phyloP scores from a whole-genome alignment of 192 early-diverging fungal genomes.

The Allomyces arbusculus region DNA sequence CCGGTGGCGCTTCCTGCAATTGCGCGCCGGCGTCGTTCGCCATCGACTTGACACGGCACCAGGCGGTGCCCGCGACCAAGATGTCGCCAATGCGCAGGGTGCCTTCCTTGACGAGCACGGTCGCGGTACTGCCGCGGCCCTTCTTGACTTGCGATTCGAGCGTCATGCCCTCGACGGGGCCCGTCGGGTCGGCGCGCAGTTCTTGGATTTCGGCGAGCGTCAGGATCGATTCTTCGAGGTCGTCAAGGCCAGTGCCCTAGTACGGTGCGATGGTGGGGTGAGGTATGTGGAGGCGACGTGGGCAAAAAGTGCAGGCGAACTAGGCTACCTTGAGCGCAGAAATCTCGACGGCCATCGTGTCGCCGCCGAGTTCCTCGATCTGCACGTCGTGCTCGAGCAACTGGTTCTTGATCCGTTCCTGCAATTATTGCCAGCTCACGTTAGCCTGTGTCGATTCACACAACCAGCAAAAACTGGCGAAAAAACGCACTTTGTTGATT shows the following conservation, averaged over 20 bases:
- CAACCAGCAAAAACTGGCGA: not conserved
- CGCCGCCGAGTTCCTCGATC: conserved; percentile 82
- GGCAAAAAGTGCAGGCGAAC: not conserved
- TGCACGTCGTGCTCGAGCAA: conserved; percentile 60
- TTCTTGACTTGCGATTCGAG: conserved; percentile 77
- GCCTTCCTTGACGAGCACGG: conserved; percentile 76
- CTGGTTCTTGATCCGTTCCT: conserved; percentile 23
- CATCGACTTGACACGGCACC: conserved; percentile 73
- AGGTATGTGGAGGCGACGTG: not conserved
- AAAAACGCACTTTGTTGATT: conserved; percentile 9
- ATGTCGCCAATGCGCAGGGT: conserved; percentile 53
- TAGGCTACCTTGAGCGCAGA: conserved; percentile 52
- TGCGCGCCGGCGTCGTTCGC: conserved; percentile 52
- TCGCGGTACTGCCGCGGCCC: conserved; percentile 67
- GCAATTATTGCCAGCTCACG: not conserved
- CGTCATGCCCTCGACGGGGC: conserved; percentile 59
- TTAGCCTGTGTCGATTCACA: too few relatives aligned
- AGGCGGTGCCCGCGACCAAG: conserved; percentile 66
- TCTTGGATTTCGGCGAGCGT: conserved; percentile 74
- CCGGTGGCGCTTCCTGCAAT: conserved; percentile 59
- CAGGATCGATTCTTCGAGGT: conserved; percentile 72
- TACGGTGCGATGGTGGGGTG: not conserved
- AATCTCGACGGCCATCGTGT: conserved; percentile 72
- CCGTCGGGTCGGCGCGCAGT: conserved; percentile 57
- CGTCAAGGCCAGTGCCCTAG: conserved; percentile 58